Evolutionary conservation across 23 red algal species (phyloP), one percentile per base, ranked within the genome.

Genomic region (Rhodosorus marinus): DNA sequence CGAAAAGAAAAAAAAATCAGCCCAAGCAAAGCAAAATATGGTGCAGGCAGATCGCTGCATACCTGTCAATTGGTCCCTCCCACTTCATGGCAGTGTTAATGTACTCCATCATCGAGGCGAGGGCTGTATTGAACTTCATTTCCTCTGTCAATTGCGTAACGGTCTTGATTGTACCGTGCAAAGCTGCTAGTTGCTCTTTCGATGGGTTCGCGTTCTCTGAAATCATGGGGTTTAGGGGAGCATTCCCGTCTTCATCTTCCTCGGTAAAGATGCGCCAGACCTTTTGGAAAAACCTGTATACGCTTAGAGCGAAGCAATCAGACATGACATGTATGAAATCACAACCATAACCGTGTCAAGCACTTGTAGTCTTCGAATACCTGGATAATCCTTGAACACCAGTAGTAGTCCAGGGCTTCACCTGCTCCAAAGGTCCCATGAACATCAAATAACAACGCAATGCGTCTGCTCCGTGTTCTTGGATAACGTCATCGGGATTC

Each of bases 391-490:
- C 76, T 35, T 67, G 55, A 11, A 92, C 83, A 36, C 64, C 83
- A 29, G 67, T 70, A 2, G 70, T 98, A 22, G 55, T 43, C 78
- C 77, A 81, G 24, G 74, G 74, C 64, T 98, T 83, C 11, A 98
- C 90, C 55, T 85, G 79, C 46, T 98, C 90, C 47, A 98, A 66
- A 26, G 90, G 90, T 28, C 90, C 90, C 90, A 98, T 98, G 52
- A 85, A 98, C 90, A 98, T 98, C 26, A 98, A 63, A 67, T 84
- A 98, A 58, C 80, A 83, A 11, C 90, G 79, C 19, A 98, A 47
- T 0, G 90, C 81, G 66, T 98, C 90, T 5, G 90, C 71, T 25
- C 90, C 90, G 57, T 75, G 86, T 47, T 43, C 22, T 14, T 70
- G 28, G 4, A 98, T 69, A n/a, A 98, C 68, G 0, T 64, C 52